A percentile compares a stretch with the other conserved stretches of the same genome.
phyloP scores from a whole-genome alignment of 2,329 filamentous ascomycete species.

The Zymoseptoria crescenta region DNA sequence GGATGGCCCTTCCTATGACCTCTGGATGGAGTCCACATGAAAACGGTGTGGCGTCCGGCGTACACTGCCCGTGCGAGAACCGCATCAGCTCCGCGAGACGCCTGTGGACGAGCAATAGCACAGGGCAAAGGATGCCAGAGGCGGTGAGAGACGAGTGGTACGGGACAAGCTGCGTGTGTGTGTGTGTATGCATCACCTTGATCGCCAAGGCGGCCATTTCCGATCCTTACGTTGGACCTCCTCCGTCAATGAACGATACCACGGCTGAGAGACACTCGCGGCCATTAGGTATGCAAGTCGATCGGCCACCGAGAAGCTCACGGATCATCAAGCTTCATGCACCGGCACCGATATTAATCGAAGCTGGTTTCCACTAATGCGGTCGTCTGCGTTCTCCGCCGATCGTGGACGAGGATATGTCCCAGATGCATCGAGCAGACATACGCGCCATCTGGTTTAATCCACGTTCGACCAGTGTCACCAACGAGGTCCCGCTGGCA shows the following conservation, averaged over 20 bases:
- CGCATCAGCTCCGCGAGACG: background rate
- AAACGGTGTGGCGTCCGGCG: background rate
- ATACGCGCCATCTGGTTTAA: too few species aligned
- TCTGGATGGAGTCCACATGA: background rate
- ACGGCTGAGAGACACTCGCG: background rate
- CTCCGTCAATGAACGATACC: background rate
- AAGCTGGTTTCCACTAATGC: too few species aligned
- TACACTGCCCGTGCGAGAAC: background rate
- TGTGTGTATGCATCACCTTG: background rate
- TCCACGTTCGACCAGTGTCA: too few species aligned
- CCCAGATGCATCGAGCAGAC: too few species aligned
- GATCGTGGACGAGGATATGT: too few species aligned
- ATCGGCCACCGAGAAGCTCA: background rate
- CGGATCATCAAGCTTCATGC: too few species aligned
- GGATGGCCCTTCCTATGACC: background rate
- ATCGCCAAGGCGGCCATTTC: background rate
- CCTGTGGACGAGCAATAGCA: background rate
- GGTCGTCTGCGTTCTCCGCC: too few species aligned
- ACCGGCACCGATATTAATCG: too few species aligned
- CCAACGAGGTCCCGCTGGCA: too few species aligned
- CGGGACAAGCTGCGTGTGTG: background rate
- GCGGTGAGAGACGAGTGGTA: background rate
- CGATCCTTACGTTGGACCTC: background rate
- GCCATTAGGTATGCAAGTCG: background rate
- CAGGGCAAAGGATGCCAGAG: background rate